Evolutionary conservation across 2,329 filamentous ascomycete species (phyloP).

Genomic region (Pyrenophora teres): DNA sequence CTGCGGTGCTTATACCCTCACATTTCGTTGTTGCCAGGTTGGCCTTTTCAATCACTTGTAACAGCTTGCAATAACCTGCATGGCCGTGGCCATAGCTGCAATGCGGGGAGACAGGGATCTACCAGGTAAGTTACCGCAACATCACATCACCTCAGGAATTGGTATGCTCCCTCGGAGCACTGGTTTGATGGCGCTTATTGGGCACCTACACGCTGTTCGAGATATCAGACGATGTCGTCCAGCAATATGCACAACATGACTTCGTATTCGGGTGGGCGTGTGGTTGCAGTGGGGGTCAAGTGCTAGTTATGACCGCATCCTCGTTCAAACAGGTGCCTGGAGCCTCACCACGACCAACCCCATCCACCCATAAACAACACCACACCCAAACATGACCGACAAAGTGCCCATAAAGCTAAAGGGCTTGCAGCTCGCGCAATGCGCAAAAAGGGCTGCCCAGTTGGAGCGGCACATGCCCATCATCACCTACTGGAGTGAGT

Average conservation of each 20-base stretch:
- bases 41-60: slow-evolving; percentile 15
- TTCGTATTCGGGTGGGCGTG: too few species aligned
- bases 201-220: too few species aligned
- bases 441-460: slow-evolving; percentile 81
- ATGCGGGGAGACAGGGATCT: slow-evolving; percentile 15
- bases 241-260: too few species aligned
- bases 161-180: too few species aligned
- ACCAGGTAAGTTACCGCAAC: slow-evolving; percentile 4
- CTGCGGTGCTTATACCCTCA: slow-evolving; percentile 17
- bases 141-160: too few species aligned
- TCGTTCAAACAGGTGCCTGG: slow-evolving; percentile 3
- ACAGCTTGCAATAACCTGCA: slow-evolving; percentile 8
- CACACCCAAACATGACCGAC: slow-evolving; percentile 65
- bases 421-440: slow-evolving; percentile 80
- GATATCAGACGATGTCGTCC: too few species aligned
- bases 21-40: slow-evolving; percentile 22
- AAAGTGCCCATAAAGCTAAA: slow-evolving; percentile 74
- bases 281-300: too few species aligned
- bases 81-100: slow-evolving; percentile 11
- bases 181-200: too few species aligned
- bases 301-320: slow-evolving; percentile 15
- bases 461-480: slow-evolving; percentile 83
- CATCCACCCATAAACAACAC: not conserved
- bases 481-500: slow-evolving; percentile 92
- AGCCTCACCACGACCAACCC: not conserved